Evolutionary conservation across 495 filamentous ascomycete species (phyloP), one percentile per base, ranked within the genome.

Genomic region (Aspergillus heteromorphus): DNA sequence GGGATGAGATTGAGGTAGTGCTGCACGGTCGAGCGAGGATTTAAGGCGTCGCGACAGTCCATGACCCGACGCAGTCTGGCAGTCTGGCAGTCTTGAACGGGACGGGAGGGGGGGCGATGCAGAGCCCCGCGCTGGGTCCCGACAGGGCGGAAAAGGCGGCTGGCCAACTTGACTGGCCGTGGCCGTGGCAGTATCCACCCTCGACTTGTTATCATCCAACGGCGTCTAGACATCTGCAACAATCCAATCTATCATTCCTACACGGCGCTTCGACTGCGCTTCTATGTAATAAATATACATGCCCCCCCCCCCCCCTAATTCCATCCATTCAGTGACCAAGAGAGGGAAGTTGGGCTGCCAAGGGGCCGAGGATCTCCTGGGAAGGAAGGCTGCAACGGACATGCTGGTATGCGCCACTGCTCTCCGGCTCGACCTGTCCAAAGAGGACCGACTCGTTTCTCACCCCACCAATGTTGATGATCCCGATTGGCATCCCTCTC

Each of bases 381-480:
- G 68, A 66, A 48, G 62, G 61, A 38, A 73, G 65, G 52, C 68
- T 73, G 47, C 71, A 74, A 19, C 74, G 73, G 25, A 73, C 64
- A 64, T 70, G 62, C 30, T 45, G 58, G 7, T 36, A 42, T 17
- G 41, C 34, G 36, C 49, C 20, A 52, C 45, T 53, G 10, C 50
- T 48, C 1, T 63, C 61, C 17, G 48, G 48, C 18, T 55, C 59
- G 40, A 82, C 43, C 45, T 77, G 64, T 5, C 71, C 73, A 66
- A 88, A 88, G 49, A 95, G 83, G 20, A 71, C 62, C 8, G 87
- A 79, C 64, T 95, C 90, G 40, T 89, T 90, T 59, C 90, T 79
- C 17, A 92, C 86, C 6, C 90, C 90, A 13, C 90, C 90, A 9
- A 93, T 71, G 62, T 92, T 95, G 50, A 95, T 73, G 47, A 95